Evolutionary conservation across 257 asterid genomes (phyloP), one percentile per base, ranked within the genome.

Genomic region (Jacaranda copaia): DNA sequence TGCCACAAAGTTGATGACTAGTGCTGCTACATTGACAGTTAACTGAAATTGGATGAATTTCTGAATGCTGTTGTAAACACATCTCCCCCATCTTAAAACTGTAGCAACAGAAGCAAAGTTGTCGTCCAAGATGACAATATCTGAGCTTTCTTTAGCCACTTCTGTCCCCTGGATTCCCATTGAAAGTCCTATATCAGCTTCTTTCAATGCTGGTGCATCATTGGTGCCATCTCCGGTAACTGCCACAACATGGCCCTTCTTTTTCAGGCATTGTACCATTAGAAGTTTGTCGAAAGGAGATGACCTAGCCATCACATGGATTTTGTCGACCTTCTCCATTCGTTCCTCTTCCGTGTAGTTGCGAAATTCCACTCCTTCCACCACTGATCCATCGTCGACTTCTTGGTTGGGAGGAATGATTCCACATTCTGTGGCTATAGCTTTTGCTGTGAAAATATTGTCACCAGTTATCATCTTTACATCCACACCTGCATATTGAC

Each of bases 391-490:
- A 1, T 80, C 81, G 0, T 49, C 38, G 10, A 10, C 56, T 5
- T 68, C 78, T 1, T 72, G 69, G 66, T 55, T 35, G 4, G 77
- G 70, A 52, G 32, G 32, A 8, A 91, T 92, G 25, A 93, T 88
- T n/a, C 98, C 93, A 62, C 95, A 93, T 81, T 88, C 93, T 0
- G 84, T 77, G 38, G 97, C 98, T 61, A 93, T 87, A 36, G 98
- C 92, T 58, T 70, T 88, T 35, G 98, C 97, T 0, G 97, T 89
- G 87, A 86, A 85, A 3, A 88, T 71, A 6, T 91, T 93, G 84
- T 93, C 97, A 0, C 96, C 96, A 0, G 97, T 91, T 79, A 93
- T 90, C 96, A 93, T 91, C 82, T 87, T 91, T 71, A 91, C 79
- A 3, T 49, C 66, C 61, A 93, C 96, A 0, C 97, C 97, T 0